Evolutionary conservation across 345 rosid species (phyloP).

Genomic region (Ceriops zippeliana): DNA sequence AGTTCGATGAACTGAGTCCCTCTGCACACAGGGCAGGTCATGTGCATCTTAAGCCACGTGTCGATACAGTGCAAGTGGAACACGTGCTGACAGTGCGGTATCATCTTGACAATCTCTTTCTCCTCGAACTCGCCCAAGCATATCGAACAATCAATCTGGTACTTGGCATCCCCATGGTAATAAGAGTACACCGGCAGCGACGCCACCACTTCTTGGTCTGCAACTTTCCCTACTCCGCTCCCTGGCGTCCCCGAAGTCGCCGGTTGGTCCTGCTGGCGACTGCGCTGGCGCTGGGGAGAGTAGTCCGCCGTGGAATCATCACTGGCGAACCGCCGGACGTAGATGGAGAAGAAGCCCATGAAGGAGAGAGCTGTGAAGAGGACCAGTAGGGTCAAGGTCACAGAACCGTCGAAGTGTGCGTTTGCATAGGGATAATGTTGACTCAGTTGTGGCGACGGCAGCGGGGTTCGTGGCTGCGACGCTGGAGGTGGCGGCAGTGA

Average conservation of each 20-base stretch:
- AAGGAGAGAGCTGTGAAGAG: conserved; percentile 50
- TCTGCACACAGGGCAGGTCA: conserved; percentile 62
- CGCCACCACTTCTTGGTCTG: conserved; percentile 35
- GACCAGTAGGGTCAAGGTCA: conserved; percentile 45
- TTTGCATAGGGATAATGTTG: neutral
- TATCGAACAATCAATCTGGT: conserved; percentile 46
- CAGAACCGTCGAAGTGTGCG: conserved; percentile 34
- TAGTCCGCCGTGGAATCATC: conserved; percentile 17
- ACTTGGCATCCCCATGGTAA: conserved; percentile 35
- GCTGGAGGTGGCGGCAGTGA: conserved; percentile 6
- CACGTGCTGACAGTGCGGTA: conserved; percentile 48
- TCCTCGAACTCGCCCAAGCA: conserved; percentile 62
- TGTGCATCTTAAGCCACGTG: conserved; percentile 49
- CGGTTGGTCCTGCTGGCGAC: conserved; percentile 1
- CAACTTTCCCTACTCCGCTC: conserved; percentile 19
- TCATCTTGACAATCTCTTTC: conserved; percentile 38
- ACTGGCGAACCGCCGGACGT: conserved; percentile 38
- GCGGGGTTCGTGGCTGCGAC: conserved; percentile 12
- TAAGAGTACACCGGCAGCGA: conserved; percentile 46
- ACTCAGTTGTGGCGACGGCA: neutral
- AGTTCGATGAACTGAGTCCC: conserved; percentile 33
- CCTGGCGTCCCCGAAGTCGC: neutral
- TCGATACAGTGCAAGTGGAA: conserved; percentile 52
- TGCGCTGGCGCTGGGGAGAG: conserved; percentile 10
- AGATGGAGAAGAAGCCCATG: conserved; percentile 57